Evolutionary conservation across 1,284 basidiomycete genomes (phyloP).

Genomic region (Spongiforma sp.): DNA sequence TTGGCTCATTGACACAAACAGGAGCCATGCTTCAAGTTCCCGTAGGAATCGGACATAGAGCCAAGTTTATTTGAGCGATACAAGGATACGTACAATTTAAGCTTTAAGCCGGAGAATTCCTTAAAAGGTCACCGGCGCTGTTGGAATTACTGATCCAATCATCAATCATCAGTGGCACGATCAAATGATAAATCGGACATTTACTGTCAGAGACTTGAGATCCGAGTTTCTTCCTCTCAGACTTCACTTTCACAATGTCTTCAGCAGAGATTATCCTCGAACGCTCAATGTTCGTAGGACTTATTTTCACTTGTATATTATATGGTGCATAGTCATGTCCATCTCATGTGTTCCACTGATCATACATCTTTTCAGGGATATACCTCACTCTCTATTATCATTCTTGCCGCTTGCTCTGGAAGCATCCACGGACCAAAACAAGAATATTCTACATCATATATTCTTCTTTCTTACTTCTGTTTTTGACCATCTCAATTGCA

Average conservation of each 20-base stretch:
- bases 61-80: too few species aligned
- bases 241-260: not conserved
- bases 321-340: not conserved
- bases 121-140: too few species aligned
- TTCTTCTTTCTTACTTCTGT: slow-evolving; percentile 4
- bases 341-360: not conserved
- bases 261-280: slow-evolving; percentile 2
- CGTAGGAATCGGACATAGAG: too few species aligned
- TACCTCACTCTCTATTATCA: slow-evolving; percentile 6
- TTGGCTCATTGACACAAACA: too few species aligned
- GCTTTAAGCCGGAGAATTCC: too few species aligned
- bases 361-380: not conserved
- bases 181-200: too few species aligned
- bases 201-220: too few species aligned
- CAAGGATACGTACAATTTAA: too few species aligned
- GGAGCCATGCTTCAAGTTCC: too few species aligned
- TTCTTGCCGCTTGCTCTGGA: slow-evolving; percentile 5
- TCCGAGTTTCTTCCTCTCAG: too few species aligned
- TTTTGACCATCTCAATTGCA: slow-evolving; percentile 5
- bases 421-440: not conserved
- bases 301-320: slow-evolving; percentile 2
- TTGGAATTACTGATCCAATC: too few species aligned
- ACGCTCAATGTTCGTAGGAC: slow-evolving; percentile 9
- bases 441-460: slow-evolving; percentile 4
- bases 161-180: too few species aligned